Percentiles rank a stretch among this genome's conserved stretches.
Conservation (phyloP, 257 asterid genomes). For the Solanum piurae region DNA sequence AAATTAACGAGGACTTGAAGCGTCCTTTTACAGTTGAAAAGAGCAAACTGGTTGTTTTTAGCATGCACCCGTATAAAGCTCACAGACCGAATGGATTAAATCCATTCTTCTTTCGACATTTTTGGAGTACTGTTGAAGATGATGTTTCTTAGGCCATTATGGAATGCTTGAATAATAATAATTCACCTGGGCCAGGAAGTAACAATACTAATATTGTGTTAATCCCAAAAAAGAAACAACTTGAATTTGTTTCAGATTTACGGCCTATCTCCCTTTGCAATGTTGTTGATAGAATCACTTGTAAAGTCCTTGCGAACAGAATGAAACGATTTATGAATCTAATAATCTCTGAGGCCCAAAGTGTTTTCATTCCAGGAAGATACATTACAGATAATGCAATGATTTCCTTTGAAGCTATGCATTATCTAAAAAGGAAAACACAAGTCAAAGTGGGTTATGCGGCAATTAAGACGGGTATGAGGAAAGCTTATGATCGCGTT, state of each 20-base stretch:
- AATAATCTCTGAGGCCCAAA: not conserved
- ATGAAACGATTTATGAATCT: not conserved
- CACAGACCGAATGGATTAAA: not conserved
- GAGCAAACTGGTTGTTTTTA: not conserved
- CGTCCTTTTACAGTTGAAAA: not conserved
- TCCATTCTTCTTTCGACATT: not conserved
- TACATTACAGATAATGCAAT: not conserved
- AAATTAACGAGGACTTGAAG: not conserved
- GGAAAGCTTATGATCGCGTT: not conserved
- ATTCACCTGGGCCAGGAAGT: not conserved
- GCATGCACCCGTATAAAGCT: not conserved
- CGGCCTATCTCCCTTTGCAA: not conserved
- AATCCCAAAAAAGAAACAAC: not conserved
- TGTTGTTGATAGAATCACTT: not conserved
- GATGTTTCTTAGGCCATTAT: not conserved
- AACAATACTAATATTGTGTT: not conserved
- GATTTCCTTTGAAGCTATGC: not conserved
- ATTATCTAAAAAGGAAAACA: not conserved
- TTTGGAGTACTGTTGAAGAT: not conserved
- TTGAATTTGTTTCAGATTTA: not conserved
- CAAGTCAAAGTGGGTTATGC: not conserved
- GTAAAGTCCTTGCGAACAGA: not conserved
- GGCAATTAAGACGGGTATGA: not conserved
- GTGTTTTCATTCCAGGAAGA: not conserved
- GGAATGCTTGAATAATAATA: not conserved